These are phyloP conservation scores for Aureobasidium uvarum DNA, from an alignment of 2,329 filamentous ascomycete species.

Conservation along the genomic window DNA sequence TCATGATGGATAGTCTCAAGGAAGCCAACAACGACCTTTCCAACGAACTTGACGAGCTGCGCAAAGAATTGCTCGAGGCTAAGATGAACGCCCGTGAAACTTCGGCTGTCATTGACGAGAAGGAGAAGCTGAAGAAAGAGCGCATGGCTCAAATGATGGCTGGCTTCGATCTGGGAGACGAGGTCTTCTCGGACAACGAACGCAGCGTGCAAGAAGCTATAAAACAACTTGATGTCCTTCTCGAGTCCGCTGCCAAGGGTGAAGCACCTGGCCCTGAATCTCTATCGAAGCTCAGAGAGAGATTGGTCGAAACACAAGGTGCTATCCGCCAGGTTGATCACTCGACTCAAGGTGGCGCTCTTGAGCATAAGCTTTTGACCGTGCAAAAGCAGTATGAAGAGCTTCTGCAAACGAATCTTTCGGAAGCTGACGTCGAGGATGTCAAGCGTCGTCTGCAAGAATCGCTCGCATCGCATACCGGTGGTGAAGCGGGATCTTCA, in stretches of 20 bases:
- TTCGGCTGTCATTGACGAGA: constrained; percentile 85
- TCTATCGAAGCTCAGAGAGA: constrained; percentile 71
- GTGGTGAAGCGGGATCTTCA: constrained; percentile 59
- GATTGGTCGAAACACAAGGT: constrained; percentile 83
- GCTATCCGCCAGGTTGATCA: constrained; percentile 91
- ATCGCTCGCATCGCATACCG: constrained; percentile 72
- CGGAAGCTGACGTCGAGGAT: constrained; percentile 75
- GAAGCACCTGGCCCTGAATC: constrained; percentile 80
- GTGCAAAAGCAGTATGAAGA: constrained; percentile 83
- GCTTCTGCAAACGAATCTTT: constrained; percentile 73
- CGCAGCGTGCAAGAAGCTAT: constrained; percentile 79
- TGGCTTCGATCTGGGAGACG: constrained; percentile 88
- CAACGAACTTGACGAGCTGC: constrained; percentile 86
- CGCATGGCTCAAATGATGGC: constrained; percentile 99
- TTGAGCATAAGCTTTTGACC: constrained; percentile 71
- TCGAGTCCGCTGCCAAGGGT: constrained; percentile 64
- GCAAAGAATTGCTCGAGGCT: constrained; percentile 91
- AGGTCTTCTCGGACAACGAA: constrained; percentile 93
- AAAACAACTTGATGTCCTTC: constrained; percentile 73
- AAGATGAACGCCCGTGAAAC: constrained; percentile 97
- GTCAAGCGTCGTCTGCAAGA: constrained; percentile 77
- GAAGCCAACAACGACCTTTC: constrained; percentile 95
- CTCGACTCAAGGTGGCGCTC: constrained; percentile 66
- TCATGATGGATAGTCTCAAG: constrained; percentile 96
- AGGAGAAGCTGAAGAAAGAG: constrained; percentile 98